phyloP scores from a whole-genome alignment of 2,329 filamentous ascomycete species.

The Paracoccidioides brasiliensis region DNA sequence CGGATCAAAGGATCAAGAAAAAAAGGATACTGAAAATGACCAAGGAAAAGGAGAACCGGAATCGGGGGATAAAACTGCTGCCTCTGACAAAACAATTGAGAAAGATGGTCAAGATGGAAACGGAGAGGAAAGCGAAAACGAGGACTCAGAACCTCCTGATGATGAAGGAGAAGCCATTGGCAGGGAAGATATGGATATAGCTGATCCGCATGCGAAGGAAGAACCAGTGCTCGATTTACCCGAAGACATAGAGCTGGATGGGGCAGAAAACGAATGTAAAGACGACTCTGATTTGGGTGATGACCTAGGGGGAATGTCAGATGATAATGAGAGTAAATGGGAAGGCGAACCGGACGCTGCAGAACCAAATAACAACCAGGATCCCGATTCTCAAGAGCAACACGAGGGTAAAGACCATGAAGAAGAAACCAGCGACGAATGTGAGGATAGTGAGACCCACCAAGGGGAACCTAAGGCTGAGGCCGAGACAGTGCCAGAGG shows the following conservation, averaged over 20 bases:
- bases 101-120: constrained; percentile 43
- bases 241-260: constrained; percentile 76
- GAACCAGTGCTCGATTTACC: constrained; percentile 72
- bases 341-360: constrained; percentile 15
- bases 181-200: constrained; percentile 49
- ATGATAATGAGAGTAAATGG: constrained; percentile 26
- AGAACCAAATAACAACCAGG: constrained; percentile 15
- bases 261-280: constrained; percentile 43
- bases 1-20: constrained; percentile 54
- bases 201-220: constrained; percentile 66
- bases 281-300: constrained; percentile 39
- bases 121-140: constrained; percentile 46
- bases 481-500: constrained; percentile 26
- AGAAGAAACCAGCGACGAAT: constrained; percentile 25
- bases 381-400: constrained; percentile 22
- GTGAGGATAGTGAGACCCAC: constrained; percentile 27
- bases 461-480: constrained; percentile 22
- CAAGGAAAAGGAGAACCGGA: constrained; percentile 39
- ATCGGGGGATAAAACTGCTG: constrained; percentile 46
- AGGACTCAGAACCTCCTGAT: constrained; percentile 35
- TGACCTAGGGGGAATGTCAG: constrained; percentile 37
- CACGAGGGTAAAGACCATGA: constrained; percentile 24
- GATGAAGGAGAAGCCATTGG: constrained; percentile 51
- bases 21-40: constrained; percentile 64
- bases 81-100: constrained; percentile 43